Percentiles rank a stretch among this genome's conserved stretches.
Conservation (phyloP, 1,139 yeast species). For the Wickerhamomyces sp. region DNA sequence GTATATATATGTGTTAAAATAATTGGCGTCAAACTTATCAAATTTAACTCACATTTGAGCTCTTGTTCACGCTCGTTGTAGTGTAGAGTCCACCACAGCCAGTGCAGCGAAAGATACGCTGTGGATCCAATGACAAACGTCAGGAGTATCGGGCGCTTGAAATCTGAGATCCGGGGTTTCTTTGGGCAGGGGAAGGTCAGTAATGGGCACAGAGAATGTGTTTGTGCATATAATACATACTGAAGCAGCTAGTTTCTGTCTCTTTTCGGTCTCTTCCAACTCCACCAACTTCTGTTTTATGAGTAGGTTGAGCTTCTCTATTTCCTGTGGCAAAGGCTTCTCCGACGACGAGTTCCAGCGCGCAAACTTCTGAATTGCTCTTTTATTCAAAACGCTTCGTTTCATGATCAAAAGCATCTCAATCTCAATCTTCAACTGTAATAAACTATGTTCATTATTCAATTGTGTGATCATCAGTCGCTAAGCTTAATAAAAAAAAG, state of each 20-base stretch:
- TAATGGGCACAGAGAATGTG: too few species aligned
- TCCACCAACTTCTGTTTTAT: constrained; percentile 17
- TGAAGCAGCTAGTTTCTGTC: constrained; percentile 8
- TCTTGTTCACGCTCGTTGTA: constrained; percentile 27
- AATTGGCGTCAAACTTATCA: too few species aligned
- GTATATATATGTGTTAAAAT: not conserved
- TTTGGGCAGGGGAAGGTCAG: too few species aligned
- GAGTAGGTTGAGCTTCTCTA: constrained; percentile 17
- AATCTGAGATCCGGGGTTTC: constrained; percentile 21
- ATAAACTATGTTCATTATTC: too few species aligned
- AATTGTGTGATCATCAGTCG: too few species aligned
- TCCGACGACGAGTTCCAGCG: too few species aligned
- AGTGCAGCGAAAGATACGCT: constrained; percentile 26
- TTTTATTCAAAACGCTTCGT: too few species aligned
- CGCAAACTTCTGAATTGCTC: too few species aligned
- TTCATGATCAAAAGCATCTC: too few species aligned
- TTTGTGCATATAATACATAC: constrained; percentile 9
- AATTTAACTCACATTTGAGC: constrained; percentile 16
- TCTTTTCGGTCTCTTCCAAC: constrained; percentile 13
- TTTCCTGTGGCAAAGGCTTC: too few species aligned
- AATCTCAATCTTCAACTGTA: too few species aligned
- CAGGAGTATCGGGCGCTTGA: constrained; percentile 18
- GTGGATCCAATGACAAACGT: constrained; percentile 16
- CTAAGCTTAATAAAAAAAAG: too few species aligned
- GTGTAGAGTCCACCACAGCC: constrained; percentile 31